phyloP scores from a whole-genome alignment of 805 yeast species.

The Yamadazyma phyllophila region DNA sequence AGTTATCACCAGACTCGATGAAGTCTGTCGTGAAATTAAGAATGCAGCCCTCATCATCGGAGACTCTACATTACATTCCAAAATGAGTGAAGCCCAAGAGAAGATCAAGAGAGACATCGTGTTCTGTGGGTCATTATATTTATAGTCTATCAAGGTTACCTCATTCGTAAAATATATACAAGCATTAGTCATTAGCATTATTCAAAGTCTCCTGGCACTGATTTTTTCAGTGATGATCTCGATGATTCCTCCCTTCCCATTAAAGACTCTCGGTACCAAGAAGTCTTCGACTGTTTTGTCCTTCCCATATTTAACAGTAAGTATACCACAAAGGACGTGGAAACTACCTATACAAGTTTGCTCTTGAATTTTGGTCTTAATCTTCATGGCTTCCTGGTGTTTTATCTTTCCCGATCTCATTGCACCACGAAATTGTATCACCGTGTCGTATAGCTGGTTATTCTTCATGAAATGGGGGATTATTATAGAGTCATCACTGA shows the following conservation, averaged over 20 bases:
- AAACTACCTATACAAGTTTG: slow-evolving; percentile 34
- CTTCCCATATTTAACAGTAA: slow-evolving; percentile 27
- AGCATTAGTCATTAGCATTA: neutral
- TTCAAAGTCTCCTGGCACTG: neutral
- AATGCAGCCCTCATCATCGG: slow-evolving; percentile 94
- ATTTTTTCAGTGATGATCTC: slow-evolving; percentile 15
- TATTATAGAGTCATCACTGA: slow-evolving; percentile 18
- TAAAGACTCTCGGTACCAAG: slow-evolving; percentile 21
- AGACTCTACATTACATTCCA: slow-evolving; percentile 82
- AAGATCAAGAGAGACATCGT: slow-evolving; percentile 94
- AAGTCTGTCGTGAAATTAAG: slow-evolving; percentile 90
- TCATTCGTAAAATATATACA: neutral
- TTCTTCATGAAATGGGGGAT: slow-evolving; percentile 32
- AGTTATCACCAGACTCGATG: slow-evolving; percentile 91
- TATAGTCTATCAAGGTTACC: slow-evolving; percentile 34
- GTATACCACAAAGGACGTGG: slow-evolving; percentile 36
- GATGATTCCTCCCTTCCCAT: slow-evolving; percentile 32
- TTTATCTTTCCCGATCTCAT: slow-evolving; percentile 19
- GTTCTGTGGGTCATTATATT: slow-evolving; percentile 90
- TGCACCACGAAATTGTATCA: slow-evolving; percentile 33
- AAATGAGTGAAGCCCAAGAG: slow-evolving; percentile 92
- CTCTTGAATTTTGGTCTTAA: slow-evolving; percentile 15
- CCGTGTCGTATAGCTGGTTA: slow-evolving; percentile 23
- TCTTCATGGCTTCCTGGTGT: neutral
- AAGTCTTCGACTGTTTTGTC: slow-evolving; percentile 20